These are phyloP conservation scores for Aspergillus sp. DNA, from an alignment of 2,329 filamentous ascomycete species.

Conservation along the genomic window DNA sequence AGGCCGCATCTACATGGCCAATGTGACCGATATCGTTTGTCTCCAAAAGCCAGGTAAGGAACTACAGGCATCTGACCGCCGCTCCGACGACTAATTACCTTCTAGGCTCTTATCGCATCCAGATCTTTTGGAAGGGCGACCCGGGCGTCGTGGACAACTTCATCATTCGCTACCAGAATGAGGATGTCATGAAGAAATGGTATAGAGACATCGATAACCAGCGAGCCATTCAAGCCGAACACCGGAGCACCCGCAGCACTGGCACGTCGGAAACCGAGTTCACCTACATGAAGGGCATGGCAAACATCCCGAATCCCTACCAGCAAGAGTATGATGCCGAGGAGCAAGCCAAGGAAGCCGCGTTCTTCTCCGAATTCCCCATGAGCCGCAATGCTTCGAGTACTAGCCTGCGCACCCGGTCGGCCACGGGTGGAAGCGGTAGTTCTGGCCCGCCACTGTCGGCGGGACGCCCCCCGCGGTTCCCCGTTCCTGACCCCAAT, in stretches of 20 bases:
- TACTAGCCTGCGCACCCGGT: conserved; percentile 71
- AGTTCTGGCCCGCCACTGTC: conserved; percentile 34
- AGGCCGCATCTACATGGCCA: conserved; percentile 97
- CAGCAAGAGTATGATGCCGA: conserved; percentile 58
- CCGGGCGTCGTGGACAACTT: conserved; percentile 96
- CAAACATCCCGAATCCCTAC: conserved; percentile 78
- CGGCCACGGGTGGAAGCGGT: conserved; percentile 64
- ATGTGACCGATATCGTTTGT: conserved; percentile 91
- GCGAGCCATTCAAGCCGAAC: conserved; percentile 57
- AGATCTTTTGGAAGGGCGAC: conserved; percentile 98
- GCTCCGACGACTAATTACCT: neutral
- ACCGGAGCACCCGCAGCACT: conserved; percentile 50
- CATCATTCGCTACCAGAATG: conserved; percentile 86
- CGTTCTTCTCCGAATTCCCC: conserved; percentile 48
- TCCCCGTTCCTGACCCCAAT: conserved; percentile 62
- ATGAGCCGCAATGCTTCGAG: conserved; percentile 69
- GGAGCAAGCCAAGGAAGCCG: conserved; percentile 44
- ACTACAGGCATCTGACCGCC: neutral
- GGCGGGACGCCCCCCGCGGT: conserved; percentile 63
- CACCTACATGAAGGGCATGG: conserved; percentile 70
- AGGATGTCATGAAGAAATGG: conserved; percentile 94
- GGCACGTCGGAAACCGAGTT: conserved; percentile 69
- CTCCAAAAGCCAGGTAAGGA: conserved; percentile 77
- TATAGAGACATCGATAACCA: conserved; percentile 74
- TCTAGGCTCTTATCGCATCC: conserved; percentile 84